Evolutionary conservation across 2,329 filamentous ascomycete genomes (phyloP), one percentile per base, ranked within the genome.

Genomic region (Nemania serpens): DNA sequence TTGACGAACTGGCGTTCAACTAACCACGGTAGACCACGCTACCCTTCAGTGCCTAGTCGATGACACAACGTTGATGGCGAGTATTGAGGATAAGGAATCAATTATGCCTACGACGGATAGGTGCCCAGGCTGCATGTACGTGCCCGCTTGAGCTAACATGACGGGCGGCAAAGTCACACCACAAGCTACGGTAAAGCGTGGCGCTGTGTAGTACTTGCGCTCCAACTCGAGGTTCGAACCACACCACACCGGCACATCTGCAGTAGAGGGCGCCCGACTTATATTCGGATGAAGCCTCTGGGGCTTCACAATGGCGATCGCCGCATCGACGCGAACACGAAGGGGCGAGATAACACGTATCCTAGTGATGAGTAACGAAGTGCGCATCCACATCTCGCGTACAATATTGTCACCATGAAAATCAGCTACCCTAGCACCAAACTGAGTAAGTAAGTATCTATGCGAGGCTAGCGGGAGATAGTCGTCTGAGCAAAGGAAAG

Each of bases 271-370:
- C 61, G 61, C 63, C 63, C 58, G 55, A 20, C 17, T 56, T 55
- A 47, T 63, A 54, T 57, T 56, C 58, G 58, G 60, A 63, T 59
- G 55, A 48, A 52, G 55, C 56, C 57, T 42, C 33, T 22, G n/a
- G 20, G 47, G 46, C 39, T 49, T 53, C 29, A 36, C 20, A 34
- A 55, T 42, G 53, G 45, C 25, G 18, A 47, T 46, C 25, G 18
- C 55, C 39, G 50, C 54, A 18, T 25, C 18, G 18, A 49, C 17
- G 45, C 50, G 48, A 60, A 53, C 13, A 17, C 22, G 20, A 33
- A 37, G 55, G 48, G 49, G 25, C 25, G 39, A 41, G 50, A 60
- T 42, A 42, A 29, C 25, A 29, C 25, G 25, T 29, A 29, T 29
- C 7, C 25, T 29, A 29, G 25, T 29, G 25, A 29, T 29, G 25